Base-by-base conservation (phyloP, 257 asterid genomes). In the Galeopsis tetrahit region DNA sequence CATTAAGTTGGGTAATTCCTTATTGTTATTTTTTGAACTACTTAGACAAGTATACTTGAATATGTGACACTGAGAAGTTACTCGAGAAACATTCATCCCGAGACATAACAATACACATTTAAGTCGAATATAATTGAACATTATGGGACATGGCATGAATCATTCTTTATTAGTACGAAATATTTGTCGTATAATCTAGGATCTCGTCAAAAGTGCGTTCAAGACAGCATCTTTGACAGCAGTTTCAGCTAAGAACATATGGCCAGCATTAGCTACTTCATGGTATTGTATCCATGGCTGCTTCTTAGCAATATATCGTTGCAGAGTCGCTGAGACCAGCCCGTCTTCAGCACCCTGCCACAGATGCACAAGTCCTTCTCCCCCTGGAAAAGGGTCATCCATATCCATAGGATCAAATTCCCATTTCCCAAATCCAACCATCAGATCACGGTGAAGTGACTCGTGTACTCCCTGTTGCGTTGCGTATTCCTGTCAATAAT, bases 241-340 rank as follows among this genome's bases (percentile, higher is more conserved):
- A 21, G 55, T 39, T 6, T 51, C 42, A 52, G 71, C 71, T 3
- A 73, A 73, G 58, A 73, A 73, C 77, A 73, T 73, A 31, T 73
- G 77, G 1, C 77, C 71, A 13, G 48, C 60, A n/a, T 73, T 63
- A 6, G 65, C 14, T 57, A 73, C 60, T 39, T 63, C 71, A 53
- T 73, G 77, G 35, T 73, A 73, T 9, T 73, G 68, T 4, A 73
- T 63, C 77, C 71, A 73, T 51, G 71, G 66, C 6, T 63, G 71
- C 71, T 63, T 73, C 56, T 73, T 73, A 3, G 38, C 71, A 38
- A 73, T 52, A 66, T 31, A 73, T 7, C 77, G 65, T 0, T 73
- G 77, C 66, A 73, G 51, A 39, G 71, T 8, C 2, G 33, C 71
- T 15, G 77, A 51, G 58, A 63, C 77, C 11, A 73, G 10, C 2